Conservation (phyloP, 2,329 filamentous ascomycete genomes). For the Cladosporium sp. region DNA sequence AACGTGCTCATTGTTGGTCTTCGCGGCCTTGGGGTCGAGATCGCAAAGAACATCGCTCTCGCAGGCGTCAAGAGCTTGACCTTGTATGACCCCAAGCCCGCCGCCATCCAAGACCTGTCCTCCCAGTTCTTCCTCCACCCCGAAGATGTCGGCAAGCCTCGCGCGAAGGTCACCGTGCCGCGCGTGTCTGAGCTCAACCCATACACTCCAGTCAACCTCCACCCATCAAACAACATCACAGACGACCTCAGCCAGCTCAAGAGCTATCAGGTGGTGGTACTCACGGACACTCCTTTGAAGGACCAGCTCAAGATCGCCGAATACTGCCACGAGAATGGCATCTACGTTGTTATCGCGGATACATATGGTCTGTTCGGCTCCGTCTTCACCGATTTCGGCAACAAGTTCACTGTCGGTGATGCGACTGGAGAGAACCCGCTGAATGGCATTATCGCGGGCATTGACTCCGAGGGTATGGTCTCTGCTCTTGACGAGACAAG, state of each 20-base stretch:
- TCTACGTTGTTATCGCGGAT: conserved; percentile 82
- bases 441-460: conserved; percentile 82
- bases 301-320: conserved; percentile 82
- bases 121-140: conserved; percentile 94
- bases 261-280: conserved; percentile 85
- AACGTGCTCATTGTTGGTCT: conserved; percentile 89
- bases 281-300: conserved; percentile 77
- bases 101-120: conserved; percentile 82
- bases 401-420: conserved; percentile 87
- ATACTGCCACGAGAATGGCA: conserved; percentile 90
- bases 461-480: conserved; percentile 85
- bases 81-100: conserved; percentile 82
- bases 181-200: conserved; percentile 92
- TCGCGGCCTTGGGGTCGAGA: conserved; percentile 92
- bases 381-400: conserved; percentile 95
- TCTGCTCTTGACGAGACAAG: conserved; percentile 91
- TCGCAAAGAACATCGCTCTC: conserved; percentile 97
- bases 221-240: conserved; percentile 60
- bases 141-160: conserved; percentile 85
- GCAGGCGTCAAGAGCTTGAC: conserved; percentile 97
- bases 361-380: conserved; percentile 92
- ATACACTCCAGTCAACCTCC: conserved; percentile 85
- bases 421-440: conserved; percentile 83
- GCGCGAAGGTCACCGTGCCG: conserved; percentile 80
- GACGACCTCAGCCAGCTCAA: conserved; percentile 77